phyloP scores from a whole-genome alignment of 129 eudicot genomes.

The Rutidosis leptorrhynchoides region DNA sequence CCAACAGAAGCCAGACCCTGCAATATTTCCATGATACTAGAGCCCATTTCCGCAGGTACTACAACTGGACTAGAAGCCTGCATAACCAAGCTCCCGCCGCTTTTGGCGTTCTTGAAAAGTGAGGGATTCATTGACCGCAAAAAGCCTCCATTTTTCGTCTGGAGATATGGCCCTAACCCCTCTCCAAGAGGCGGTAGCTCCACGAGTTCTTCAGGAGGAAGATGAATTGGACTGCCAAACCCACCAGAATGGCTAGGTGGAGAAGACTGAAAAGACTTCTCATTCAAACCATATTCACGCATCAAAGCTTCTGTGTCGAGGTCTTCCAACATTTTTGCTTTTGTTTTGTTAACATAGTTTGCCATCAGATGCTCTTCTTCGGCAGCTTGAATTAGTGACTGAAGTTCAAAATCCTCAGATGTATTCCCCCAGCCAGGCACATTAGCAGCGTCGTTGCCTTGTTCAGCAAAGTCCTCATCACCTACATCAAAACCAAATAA shows the following conservation, averaged over 20 bases:
- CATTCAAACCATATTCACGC: conserved; percentile 79
- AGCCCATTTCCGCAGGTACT: conserved; percentile 92
- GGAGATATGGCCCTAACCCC: conserved; percentile 70
- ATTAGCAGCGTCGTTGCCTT: too few relatives aligned
- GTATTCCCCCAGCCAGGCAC: too few relatives aligned
- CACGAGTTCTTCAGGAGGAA: conserved; percentile 47
- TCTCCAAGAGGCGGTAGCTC: conserved; percentile 71
- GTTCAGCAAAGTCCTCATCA: too few relatives aligned
- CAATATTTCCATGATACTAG: conserved; percentile 78
- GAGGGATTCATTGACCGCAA: conserved; percentile 73
- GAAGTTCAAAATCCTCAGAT: too few relatives aligned
- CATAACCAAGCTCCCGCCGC: conserved; percentile 73
- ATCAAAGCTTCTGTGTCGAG: conserved; percentile 76
- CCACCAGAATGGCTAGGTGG: conserved; percentile 48
- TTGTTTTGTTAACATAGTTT: too few relatives aligned
- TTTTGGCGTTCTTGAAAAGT: conserved; percentile 58
- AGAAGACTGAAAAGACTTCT: conserved; percentile 49
- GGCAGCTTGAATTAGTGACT: too few relatives aligned
- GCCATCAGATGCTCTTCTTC: too few relatives aligned
- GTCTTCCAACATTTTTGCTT: conserved; percentile 56
- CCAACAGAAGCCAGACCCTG: conserved; percentile 85
- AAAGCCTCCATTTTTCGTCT: conserved; percentile 76
- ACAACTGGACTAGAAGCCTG: conserved; percentile 92
- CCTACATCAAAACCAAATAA: too few relatives aligned
- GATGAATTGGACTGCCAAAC: conserved; percentile 47